These are phyloP conservation scores for Colletotrichum eleusines DNA, from an alignment of 2,329 filamentous ascomycete species.

Conservation along the genomic window DNA sequence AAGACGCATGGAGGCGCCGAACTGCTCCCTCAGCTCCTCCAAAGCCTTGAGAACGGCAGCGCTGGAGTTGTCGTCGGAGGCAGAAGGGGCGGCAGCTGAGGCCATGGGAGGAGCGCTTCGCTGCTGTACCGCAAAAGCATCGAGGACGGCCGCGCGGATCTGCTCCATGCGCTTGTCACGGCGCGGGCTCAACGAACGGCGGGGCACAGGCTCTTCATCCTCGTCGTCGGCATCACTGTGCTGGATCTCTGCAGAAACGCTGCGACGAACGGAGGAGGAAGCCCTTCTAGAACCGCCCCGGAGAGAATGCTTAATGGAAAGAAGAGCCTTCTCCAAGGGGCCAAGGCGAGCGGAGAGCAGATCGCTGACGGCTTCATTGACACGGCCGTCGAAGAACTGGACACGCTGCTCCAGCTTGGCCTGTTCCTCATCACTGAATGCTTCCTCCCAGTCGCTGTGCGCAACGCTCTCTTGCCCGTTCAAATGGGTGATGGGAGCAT, in stretches of 20 bases:
- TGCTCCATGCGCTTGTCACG: conserved; percentile 86
- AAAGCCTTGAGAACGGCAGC: conserved; percentile 75
- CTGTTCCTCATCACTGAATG: conserved; percentile 85
- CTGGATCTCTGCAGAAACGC: conserved; percentile 75
- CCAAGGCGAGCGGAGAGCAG: conserved; percentile 81
- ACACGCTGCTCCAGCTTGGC: conserved; percentile 84
- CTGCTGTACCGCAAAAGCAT: conserved; percentile 75
- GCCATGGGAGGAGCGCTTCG: conserved; percentile 51
- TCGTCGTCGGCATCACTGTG: conserved; percentile 97
- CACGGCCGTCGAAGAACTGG: conserved; percentile 90
- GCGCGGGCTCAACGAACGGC: conserved; percentile 81
- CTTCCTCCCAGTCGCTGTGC: conserved; percentile 92
- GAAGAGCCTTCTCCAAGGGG: conserved; percentile 84
- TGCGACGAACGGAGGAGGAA: conserved; percentile 69
- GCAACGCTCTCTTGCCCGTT: conserved; percentile 73
- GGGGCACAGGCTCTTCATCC: conserved; percentile 77
- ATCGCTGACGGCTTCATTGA: conserved; percentile 86
- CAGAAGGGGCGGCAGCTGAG: conserved; percentile 44
- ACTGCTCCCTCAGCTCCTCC: conserved; percentile 69
- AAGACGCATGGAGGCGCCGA: conserved; percentile 58
- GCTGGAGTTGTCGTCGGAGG: conserved; percentile 51
- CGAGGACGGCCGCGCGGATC: conserved; percentile 78
- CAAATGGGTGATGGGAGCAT: conserved; percentile 71
- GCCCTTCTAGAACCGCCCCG: conserved; percentile 67
- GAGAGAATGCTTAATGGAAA: conserved; percentile 79